Conservation (phyloP, 257 asterid genomes). For the Solanum clarkiae region DNA sequence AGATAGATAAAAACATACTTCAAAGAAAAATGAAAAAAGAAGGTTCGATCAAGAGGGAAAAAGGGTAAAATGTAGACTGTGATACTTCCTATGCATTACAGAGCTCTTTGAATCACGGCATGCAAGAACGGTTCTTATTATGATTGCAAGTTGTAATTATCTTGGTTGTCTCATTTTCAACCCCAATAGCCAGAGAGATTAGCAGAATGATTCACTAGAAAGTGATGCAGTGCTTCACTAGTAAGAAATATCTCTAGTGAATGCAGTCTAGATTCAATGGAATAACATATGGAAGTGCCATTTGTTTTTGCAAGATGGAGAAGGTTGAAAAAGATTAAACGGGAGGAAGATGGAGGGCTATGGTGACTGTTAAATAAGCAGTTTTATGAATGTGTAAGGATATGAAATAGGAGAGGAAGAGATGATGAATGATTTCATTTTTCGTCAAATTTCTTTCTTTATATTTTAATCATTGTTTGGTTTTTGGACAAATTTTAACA, state of each 20-base stretch:
- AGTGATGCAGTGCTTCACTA: neutral
- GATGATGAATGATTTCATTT: neutral
- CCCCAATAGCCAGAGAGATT: neutral
- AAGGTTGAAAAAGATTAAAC: neutral
- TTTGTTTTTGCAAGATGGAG: neutral
- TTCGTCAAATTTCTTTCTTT: neutral
- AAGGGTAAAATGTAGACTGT: neutral
- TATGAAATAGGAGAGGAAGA: neutral
- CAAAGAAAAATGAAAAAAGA: neutral
- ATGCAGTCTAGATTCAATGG: neutral
- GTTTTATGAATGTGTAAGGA: too few species aligned
- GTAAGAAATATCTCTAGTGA: neutral
- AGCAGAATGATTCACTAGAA: neutral
- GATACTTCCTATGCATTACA: neutral
- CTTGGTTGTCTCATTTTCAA: neutral
- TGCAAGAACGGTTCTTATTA: neutral
- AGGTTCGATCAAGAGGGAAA: neutral
- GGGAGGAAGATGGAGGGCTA: neutral
- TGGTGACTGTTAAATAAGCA: neutral
- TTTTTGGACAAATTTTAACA: neutral
- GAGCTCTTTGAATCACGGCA: neutral
- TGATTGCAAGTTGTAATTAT: neutral
- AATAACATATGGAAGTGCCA: neutral
- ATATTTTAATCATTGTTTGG: neutral
- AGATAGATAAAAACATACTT: neutral